Conservation (phyloP, 108 stramenopile genomes). For the Skeletonema menzelii region DNA sequence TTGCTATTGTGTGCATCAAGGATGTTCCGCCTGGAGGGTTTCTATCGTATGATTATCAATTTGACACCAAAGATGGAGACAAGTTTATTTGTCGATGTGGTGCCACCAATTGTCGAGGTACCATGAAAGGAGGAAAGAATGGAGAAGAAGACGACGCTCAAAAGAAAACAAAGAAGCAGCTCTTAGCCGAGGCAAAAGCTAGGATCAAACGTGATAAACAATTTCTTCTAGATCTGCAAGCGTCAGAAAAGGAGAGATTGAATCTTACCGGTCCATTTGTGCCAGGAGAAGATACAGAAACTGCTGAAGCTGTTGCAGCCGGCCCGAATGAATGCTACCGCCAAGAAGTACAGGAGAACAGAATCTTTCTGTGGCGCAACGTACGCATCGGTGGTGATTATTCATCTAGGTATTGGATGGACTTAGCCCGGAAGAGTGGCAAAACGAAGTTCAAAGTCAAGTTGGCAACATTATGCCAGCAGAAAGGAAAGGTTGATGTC, state of each 20-base stretch:
- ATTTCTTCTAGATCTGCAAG: conserved; percentile 50
- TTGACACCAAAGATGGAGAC: conserved; percentile 69
- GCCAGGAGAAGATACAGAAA: conserved; percentile 51
- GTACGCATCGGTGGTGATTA: conserved; percentile 58
- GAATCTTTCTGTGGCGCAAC: conserved; percentile 76
- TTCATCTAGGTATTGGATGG: conserved; percentile 34
- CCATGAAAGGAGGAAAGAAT: conserved; percentile 65
- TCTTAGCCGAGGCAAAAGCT: conserved; percentile 60
- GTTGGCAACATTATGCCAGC: not conserved
- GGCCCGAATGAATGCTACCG: conserved; percentile 53
- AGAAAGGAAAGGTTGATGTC: conserved; percentile 13
- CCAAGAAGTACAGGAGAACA: conserved; percentile 9
- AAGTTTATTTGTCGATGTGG: conserved; percentile 82
- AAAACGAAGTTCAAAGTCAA: not conserved
- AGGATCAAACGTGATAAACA: conserved; percentile 55
- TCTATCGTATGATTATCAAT: conserved; percentile 92
- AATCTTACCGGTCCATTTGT: conserved; percentile 49
- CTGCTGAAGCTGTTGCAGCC: conserved; percentile 44
- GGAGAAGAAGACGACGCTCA: conserved; percentile 11
- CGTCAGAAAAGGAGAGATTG: conserved; percentile 32
- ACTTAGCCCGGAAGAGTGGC: not conserved
- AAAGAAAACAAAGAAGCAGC: conserved; percentile 45
- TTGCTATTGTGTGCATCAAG: conserved; percentile 76
- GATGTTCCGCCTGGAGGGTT: conserved; percentile 83
- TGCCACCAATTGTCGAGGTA: conserved; percentile 74